phyloP scores from a whole-genome alignment of 1,284 basidiomycete species.

The Cutaneotrichosporon dermatis region DNA sequence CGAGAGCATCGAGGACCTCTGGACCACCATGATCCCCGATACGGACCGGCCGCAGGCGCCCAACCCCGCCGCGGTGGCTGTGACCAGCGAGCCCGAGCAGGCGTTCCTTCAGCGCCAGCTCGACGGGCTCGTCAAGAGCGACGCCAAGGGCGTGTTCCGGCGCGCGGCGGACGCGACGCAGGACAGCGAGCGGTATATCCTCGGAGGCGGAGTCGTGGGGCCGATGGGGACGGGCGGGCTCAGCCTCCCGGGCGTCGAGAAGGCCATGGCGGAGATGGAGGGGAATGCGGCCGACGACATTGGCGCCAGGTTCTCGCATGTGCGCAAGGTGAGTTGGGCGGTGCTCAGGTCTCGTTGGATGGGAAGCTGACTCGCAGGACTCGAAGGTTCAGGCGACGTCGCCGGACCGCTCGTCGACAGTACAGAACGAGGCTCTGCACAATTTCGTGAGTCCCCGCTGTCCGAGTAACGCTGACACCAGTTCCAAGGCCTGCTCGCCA shows the following conservation, averaged over 20 bases:
- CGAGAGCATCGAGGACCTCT: slow-evolving; percentile 43
- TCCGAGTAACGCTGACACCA: slow-evolving; percentile 12
- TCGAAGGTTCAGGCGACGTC: slow-evolving; percentile 17
- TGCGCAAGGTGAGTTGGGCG: neutral
- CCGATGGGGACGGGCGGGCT: slow-evolving; percentile 79
- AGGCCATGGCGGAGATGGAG: slow-evolving; percentile 80
- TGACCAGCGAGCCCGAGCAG: slow-evolving; percentile 63
- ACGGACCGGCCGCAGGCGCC: slow-evolving; percentile 23
- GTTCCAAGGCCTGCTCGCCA: slow-evolving; percentile 45
- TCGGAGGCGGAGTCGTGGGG: slow-evolving; percentile 62
- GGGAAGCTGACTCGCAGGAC: slow-evolving; percentile 23
- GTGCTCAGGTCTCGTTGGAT: neutral
- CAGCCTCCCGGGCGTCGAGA: slow-evolving; percentile 76
- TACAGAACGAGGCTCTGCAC: slow-evolving; percentile 44
- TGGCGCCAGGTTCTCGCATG: slow-evolving; percentile 14
- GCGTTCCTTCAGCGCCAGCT: slow-evolving; percentile 80
- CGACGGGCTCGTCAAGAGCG: slow-evolving; percentile 82
- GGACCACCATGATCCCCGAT: slow-evolving; percentile 47
- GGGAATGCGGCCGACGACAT: slow-evolving; percentile 33
- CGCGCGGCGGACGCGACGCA: slow-evolving; percentile 55
- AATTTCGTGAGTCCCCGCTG: slow-evolving; percentile 44
- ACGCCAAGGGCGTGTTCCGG: slow-evolving; percentile 79
- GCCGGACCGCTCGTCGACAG: slow-evolving; percentile 18
- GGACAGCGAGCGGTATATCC: slow-evolving; percentile 41
- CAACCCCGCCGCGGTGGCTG: slow-evolving; percentile 18